Base-by-base conservation (phyloP, 1,139 yeast species). In the Taphrina deformans region DNA sequence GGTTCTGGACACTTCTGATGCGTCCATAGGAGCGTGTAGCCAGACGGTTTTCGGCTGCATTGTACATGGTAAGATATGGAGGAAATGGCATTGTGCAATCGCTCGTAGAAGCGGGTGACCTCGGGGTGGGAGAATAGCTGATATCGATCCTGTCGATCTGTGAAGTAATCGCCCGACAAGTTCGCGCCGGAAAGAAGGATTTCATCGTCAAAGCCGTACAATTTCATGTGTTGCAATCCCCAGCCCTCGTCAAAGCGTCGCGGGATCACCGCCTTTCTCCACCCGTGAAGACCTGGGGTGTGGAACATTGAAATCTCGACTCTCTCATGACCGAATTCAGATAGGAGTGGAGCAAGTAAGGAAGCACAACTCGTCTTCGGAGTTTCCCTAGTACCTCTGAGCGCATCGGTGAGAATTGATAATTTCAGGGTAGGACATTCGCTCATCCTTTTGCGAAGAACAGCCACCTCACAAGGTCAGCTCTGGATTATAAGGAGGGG, bases 201-300 rank as follows among this genome's bases (percentile, higher is more conserved):
- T 73, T 91, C 97, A 72, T 91, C 85, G 75, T 93, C 99, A 72
- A 91, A 86, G 1, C 99, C 99, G 74, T 93, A 93, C 46, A 95
- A 81, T 75, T 93, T 93, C 99, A 93, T 95, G 74, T 93, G 99
- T 76, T 93, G 99, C 63, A 93, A 80, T 0, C 99, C 99, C 73
- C 83, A 79, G 6, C 96, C 93, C 77, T 93, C 99, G 74, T 92
- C 91, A 69, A 92, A 80, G 69, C 99, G 80, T 67, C 83, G 87
- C 0, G 99, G 99, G 2, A 91, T 80, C 59, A 89, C 66, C 21
- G 78, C 72, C 72, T 86, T 85, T 66, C 83, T 81, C 67, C 88
- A 73, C 0, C 96, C 96, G 55, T 82, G 79, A 70, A 89, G 81
- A 69, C 87, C 87, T 0, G 99, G 99, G 0, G 99, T 93, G 71